Percentiles rank a stretch among this genome's conserved stretches.
Evolutionary conservation across 225 moss, liverwort and hornwort species (phyloP).

Genomic region (Takakia lepidozioides): DNA sequence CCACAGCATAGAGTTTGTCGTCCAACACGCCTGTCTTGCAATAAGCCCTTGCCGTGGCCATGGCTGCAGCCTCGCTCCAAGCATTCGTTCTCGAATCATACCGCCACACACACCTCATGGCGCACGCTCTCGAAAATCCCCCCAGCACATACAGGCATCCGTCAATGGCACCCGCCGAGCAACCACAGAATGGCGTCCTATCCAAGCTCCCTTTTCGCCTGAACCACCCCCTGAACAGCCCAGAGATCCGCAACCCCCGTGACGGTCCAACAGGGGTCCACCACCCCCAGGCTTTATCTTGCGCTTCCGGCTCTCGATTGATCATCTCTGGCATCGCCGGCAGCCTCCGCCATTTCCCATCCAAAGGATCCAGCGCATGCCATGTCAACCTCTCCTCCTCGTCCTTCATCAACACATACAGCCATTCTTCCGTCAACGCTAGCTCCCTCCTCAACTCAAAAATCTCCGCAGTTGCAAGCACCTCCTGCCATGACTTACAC

Average conservation of each 20-base stretch:
- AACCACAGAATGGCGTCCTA: slow-evolving; percentile 92
- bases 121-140: slow-evolving; percentile 84
- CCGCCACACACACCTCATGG: slow-evolving; percentile 90
- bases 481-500: slow-evolving; percentile 73
- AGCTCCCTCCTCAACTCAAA: slow-evolving; percentile 88
- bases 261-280: slow-evolving; percentile 74
- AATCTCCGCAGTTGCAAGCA: slow-evolving; percentile 62
- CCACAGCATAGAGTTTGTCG: slow-evolving; percentile 87
- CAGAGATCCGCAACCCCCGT: slow-evolving; percentile 57
- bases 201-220: slow-evolving; percentile 81
- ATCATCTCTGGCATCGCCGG: slow-evolving; percentile 93
- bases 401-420: slow-evolving; percentile 93
- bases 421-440: slow-evolving; percentile 88
- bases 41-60: slow-evolving; percentile 90
- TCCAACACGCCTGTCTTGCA: slow-evolving; percentile 90
- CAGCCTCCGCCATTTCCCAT: slow-evolving; percentile 76
- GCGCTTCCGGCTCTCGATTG: slow-evolving; percentile 22
- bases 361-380: slow-evolving; percentile 82
- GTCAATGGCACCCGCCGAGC: slow-evolving; percentile 85
- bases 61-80: slow-evolving; percentile 77
- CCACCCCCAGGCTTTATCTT: slow-evolving; percentile 60
- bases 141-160: slow-evolving; percentile 78
- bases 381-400: slow-evolving; percentile 81
- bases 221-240: slow-evolving; percentile 82
- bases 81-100: slow-evolving; percentile 78